These are phyloP conservation scores for Musa acuminata DNA, from an alignment of 176 grass and related monocot genomes.

Conservation along the genomic window DNA sequence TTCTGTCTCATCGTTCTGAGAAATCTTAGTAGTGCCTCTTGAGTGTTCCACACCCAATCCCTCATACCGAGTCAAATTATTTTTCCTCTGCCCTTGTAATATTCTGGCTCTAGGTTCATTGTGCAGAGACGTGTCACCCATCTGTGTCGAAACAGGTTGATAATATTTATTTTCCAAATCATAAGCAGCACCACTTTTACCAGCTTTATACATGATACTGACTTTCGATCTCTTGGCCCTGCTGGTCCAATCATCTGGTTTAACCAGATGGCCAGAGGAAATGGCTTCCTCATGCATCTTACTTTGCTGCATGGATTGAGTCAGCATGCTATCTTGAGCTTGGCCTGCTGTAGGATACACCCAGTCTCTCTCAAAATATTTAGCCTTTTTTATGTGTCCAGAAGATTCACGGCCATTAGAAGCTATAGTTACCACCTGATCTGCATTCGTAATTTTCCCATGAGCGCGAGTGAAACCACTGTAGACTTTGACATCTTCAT, in stretches of 20 bases:
- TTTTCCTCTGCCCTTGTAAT: constrained; percentile 31
- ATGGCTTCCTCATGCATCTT: constrained; percentile 12
- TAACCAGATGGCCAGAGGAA: constrained; percentile 10
- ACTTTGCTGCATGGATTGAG: constrained; percentile 19
- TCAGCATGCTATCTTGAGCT: neutral
- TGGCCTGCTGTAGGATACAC: constrained; percentile 26
- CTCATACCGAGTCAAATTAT: constrained; percentile 29
- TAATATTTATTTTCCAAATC: constrained; percentile 38
- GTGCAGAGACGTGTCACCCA: constrained; percentile 27
- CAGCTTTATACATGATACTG: constrained; percentile 29
- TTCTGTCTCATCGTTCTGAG: constrained; percentile 75
- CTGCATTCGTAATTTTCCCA: constrained; percentile 29
- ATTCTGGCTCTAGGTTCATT: constrained; percentile 34
- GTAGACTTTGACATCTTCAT: constrained; percentile 29
- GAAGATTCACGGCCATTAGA: constrained; percentile 41
- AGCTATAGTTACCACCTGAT: constrained; percentile 61
- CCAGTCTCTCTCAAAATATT: constrained; percentile 45
- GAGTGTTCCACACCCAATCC: constrained; percentile 34
- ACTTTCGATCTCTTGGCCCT: constrained; percentile 11
- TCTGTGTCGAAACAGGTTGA: constrained; percentile 38
- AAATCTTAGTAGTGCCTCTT: constrained; percentile 29
- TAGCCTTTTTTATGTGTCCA: constrained; percentile 38
- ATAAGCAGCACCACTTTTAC: constrained; percentile 30
- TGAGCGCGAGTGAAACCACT: constrained; percentile 30
- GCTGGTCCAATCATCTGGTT: constrained; percentile 39